phyloP scores from a whole-genome alignment of 2,329 filamentous ascomycete species.

The Fusarium coffeatum region DNA sequence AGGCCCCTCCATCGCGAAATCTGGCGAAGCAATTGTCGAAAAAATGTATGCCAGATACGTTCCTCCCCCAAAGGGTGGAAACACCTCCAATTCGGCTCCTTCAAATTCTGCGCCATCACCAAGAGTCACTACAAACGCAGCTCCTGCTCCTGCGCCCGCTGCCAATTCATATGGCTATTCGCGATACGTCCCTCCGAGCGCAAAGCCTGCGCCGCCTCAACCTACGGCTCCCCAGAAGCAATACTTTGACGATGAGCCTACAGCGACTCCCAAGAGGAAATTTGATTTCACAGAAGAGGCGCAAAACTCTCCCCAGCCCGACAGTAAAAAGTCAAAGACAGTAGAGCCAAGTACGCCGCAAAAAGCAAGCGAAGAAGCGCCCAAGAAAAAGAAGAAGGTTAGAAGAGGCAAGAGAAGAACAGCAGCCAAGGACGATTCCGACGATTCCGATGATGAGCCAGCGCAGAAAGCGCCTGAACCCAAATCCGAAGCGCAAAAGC shows the following conservation, averaged over 20 bases:
- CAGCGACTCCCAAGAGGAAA: constrained; percentile 51
- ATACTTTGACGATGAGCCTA: constrained; percentile 48
- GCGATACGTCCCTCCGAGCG: constrained; percentile 55
- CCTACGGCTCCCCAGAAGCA: constrained; percentile 29
- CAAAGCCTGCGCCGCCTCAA: constrained; percentile 38
- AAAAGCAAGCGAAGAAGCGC: constrained; percentile 23
- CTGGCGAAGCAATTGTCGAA: constrained; percentile 20
- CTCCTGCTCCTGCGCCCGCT: constrained; percentile 1
- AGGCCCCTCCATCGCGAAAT: constrained; percentile 32
- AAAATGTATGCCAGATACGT: constrained; percentile 60
- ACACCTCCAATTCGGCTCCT: not conserved
- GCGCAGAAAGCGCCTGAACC: constrained; percentile 17
- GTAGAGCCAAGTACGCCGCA: constrained; percentile 13
- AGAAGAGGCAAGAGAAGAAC: constrained; percentile 41
- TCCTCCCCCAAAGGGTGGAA: constrained; percentile 48
- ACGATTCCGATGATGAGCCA: constrained; percentile 29
- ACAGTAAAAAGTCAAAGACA: constrained; percentile 52
- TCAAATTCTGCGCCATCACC: not conserved
- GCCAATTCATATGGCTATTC: constrained; percentile 51
- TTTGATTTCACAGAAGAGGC: constrained; percentile 49
- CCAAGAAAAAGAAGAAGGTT: constrained; percentile 45
- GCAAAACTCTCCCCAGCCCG: constrained; percentile 46
- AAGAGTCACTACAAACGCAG: not conserved
- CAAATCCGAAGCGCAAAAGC: constrained; percentile 48
- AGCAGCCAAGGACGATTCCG: constrained; percentile 19